Evolutionary conservation across 805 yeast genomes (phyloP), one percentile per base, ranked within the genome.

Genomic region (Zygosaccharomyces lentus): DNA sequence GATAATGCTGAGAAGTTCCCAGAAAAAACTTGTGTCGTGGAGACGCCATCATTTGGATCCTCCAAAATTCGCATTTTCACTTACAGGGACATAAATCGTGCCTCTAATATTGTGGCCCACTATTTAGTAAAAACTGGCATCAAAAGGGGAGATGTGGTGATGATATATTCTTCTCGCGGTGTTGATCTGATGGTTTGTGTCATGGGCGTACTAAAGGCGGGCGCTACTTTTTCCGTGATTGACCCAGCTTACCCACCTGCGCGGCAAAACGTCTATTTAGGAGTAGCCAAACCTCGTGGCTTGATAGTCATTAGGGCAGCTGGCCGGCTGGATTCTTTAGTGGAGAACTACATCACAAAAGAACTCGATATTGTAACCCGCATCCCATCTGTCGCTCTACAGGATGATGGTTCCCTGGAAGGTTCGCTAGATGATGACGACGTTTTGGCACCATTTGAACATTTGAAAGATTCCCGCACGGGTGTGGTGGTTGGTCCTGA

Each of bases 181-280:
- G 99, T 93, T 6, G 99, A 93, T 64, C 73, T 93, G 51, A 87
- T 93, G 80, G 87, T 95, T 35, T 95, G 98, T 5, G 97, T 93
- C 13, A 83, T 93, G 86, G 99, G 98, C 67, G 96, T 89, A 16
- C 77, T 93, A 64, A 93, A 93, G 70, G 98, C 99, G 1, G 99
- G 99, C 57, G 98, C 96, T 13, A 91, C 99, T 0, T 93, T 93
- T 66, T 90, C 97, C 8, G 99, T 93, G 17, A 95, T 93, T 53
- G 99, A 93, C 64, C 99, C 99, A 6, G 98, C 98, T 4, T 93
- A 93, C 66, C 99, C 99, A 35, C 96, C 99, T 13, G 95, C 96
- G 8, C 81, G 99, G 68, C 99, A 93, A 68, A 93, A 87, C 53
- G 80, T 93, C 50, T 93, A 93, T 66, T 74, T 93, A 47, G 81